Evolutionary conservation across 2,329 filamentous ascomycete genomes (phyloP).

Genomic region (Trichoderma pleuroti): DNA sequence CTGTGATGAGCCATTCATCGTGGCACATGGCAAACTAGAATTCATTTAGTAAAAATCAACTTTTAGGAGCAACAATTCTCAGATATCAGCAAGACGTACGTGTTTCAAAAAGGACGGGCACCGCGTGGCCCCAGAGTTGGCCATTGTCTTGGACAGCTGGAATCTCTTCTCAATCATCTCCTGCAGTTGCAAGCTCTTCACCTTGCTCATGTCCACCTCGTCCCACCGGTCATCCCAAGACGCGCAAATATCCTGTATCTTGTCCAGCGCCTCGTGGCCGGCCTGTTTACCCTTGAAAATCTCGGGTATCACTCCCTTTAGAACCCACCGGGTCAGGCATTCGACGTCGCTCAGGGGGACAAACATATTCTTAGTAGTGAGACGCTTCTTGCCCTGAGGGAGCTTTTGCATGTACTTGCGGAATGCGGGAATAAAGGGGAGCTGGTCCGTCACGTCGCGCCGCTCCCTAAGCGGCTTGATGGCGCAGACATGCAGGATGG

Average conservation of each 20-base stretch:
- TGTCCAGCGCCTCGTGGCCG: slow-evolving; percentile 57
- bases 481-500: slow-evolving; percentile 74
- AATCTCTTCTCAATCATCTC: slow-evolving; percentile 72
- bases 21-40: slow-evolving; percentile 88
- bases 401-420: slow-evolving; percentile 64
- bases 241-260: slow-evolving; percentile 64
- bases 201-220: slow-evolving; percentile 75
- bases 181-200: slow-evolving; percentile 78
- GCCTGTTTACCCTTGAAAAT: slow-evolving; percentile 53
- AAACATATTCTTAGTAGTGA: slow-evolving; percentile 64
- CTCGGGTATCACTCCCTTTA: slow-evolving; percentile 57
- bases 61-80: neutral
- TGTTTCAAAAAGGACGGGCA: slow-evolving; percentile 86
- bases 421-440: slow-evolving; percentile 76
- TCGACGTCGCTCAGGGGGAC: slow-evolving; percentile 78
- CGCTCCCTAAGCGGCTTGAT: slow-evolving; percentile 65
- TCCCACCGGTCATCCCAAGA: slow-evolving; percentile 79
- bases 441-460: slow-evolving; percentile 75
- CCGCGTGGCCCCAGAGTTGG: slow-evolving; percentile 60
- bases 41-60: neutral
- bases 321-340: slow-evolving; percentile 70
- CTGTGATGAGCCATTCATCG: slow-evolving; percentile 93
- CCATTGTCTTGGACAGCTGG: slow-evolving; percentile 59
- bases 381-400: slow-evolving; percentile 62
- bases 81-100: slow-evolving; percentile 49